A percentile compares a stretch with the other conserved stretches of the same genome.
Conservation (phyloP, 495 filamentous ascomycete species). For the Hyphodiscus hymeniophilus region DNA sequence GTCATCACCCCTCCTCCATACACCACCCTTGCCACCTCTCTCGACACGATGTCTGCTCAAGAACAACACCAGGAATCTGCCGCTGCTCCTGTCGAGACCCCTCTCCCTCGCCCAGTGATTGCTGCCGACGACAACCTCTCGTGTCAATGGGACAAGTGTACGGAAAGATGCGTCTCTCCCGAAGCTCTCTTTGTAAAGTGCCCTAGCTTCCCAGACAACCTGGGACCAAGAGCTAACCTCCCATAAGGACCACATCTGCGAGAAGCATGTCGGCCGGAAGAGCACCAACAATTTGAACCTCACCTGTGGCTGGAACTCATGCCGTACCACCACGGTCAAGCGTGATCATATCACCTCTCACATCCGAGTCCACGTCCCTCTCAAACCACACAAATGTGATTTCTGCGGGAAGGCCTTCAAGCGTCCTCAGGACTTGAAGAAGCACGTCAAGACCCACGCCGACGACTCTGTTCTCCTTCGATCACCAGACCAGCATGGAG, state of each 20-base stretch:
- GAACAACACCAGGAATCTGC: slow-evolving; percentile 14
- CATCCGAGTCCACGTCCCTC: slow-evolving; percentile 93
- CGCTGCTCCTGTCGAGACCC: not conserved
- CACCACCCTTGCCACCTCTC: not conserved
- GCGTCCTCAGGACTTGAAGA: slow-evolving; percentile 97
- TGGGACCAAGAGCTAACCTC: slow-evolving; percentile 21
- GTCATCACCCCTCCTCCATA: no score
- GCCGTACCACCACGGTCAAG: slow-evolving; percentile 95
- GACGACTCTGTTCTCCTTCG: slow-evolving; percentile 88
- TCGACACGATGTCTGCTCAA: slow-evolving; percentile 12
- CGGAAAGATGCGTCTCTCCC: slow-evolving; percentile 68
- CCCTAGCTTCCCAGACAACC: not conserved
- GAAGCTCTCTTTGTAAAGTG: slow-evolving; percentile 84
- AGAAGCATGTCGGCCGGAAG: slow-evolving; percentile 96
- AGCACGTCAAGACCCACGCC: slow-evolving; percentile 99
- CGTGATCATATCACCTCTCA: slow-evolving; percentile 99
- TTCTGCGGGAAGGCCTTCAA: slow-evolving; percentile 99
- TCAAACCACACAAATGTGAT: slow-evolving; percentile 98
- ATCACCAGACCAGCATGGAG: slow-evolving; percentile 60
- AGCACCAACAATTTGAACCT: slow-evolving; percentile 98
- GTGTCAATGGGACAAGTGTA: slow-evolving; percentile 84
- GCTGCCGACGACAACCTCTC: slow-evolving; percentile 53
- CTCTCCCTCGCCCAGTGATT: slow-evolving; percentile 2
- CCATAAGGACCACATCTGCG: slow-evolving; percentile 89
- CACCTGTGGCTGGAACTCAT: slow-evolving; percentile 94